Conservation (phyloP, 2,329 filamentous ascomycete genomes). For the Stachybotrys elegans region DNA sequence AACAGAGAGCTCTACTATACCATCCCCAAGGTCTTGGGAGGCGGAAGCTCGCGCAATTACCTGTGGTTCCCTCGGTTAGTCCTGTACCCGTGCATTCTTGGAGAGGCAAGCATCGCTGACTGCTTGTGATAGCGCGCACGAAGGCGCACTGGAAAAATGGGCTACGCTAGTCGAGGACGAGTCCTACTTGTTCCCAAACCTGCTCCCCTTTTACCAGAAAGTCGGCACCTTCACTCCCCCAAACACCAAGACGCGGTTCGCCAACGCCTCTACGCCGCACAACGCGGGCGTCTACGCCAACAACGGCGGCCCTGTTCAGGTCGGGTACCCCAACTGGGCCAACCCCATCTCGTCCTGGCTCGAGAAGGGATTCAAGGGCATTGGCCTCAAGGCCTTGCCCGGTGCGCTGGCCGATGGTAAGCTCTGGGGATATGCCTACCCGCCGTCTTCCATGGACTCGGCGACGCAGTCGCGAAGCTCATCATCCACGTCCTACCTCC, state of each 20-base stretch:
- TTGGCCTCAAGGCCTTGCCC: not conserved
- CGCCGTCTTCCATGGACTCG: not conserved
- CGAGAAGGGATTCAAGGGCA: not conserved
- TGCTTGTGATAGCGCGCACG: constrained; percentile 1
- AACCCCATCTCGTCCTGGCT: not conserved
- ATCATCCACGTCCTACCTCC: not conserved
- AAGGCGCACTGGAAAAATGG: constrained; percentile 13
- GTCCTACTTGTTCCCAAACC: constrained; percentile 19
- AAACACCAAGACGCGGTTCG: constrained; percentile 6
- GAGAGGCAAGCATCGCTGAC: not conserved
- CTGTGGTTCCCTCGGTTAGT: not conserved
- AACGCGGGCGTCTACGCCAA: not conserved
- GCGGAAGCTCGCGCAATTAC: not conserved
- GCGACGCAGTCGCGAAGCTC: not conserved
- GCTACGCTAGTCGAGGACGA: constrained; percentile 23
- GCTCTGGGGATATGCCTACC: not conserved
- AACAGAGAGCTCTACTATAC: not conserved
- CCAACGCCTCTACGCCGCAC: not conserved
- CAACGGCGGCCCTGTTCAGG: not conserved
- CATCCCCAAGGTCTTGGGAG: not conserved
- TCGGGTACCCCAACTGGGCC: not conserved
- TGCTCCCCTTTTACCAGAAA: constrained; percentile 26
- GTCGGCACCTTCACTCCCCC: constrained; percentile 24
- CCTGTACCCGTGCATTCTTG: not conserved
- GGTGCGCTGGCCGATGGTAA: not conserved